phyloP scores from a whole-genome alignment of 257 asterid species.

The Solanum pimpinellifolium region DNA sequence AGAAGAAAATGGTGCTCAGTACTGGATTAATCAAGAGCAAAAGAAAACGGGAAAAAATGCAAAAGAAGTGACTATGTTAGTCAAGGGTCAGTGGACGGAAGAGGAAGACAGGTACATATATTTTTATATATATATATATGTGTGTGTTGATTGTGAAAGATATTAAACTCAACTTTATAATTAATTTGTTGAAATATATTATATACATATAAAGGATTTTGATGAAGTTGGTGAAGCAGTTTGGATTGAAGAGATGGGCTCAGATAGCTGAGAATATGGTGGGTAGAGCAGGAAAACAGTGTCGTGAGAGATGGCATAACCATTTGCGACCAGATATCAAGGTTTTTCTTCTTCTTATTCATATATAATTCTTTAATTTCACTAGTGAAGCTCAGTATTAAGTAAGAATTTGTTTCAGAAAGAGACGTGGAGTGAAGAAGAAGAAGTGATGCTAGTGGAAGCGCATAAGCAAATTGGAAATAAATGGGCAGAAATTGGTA shows the following conservation, averaged over 20 bases:
- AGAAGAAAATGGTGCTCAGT: background rate
- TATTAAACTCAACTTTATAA: background rate
- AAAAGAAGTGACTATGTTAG: slow-evolving; percentile 6
- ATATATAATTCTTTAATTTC: no score
- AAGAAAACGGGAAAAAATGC: slow-evolving; percentile 2
- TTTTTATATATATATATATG: no score
- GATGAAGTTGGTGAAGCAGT: slow-evolving; percentile 24
- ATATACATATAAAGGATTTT: slow-evolving; percentile 26
- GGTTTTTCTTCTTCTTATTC: slow-evolving; percentile 17
- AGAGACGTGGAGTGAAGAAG: slow-evolving; percentile 58
- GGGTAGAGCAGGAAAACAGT: slow-evolving; percentile 76
- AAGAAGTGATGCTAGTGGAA: slow-evolving; percentile 45
- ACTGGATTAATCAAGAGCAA: background rate
- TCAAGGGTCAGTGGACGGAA: slow-evolving; percentile 69
- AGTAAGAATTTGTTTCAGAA: slow-evolving; percentile 24
- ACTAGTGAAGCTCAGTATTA: no score
- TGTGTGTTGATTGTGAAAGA: no score
- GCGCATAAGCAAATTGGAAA: slow-evolving; percentile 50
- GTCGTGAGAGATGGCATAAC: slow-evolving; percentile 79
- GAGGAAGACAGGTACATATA: slow-evolving; percentile 50
- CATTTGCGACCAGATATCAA: slow-evolving; percentile 67
- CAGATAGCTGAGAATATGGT: slow-evolving; percentile 42
- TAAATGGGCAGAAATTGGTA: slow-evolving; percentile 71
- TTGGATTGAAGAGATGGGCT: slow-evolving; percentile 55
- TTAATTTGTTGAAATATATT: background rate